Evolutionary conservation across 1,284 basidiomycete species (phyloP), one percentile per base, ranked within the genome.

Genomic region (Ganoderma sinense): DNA sequence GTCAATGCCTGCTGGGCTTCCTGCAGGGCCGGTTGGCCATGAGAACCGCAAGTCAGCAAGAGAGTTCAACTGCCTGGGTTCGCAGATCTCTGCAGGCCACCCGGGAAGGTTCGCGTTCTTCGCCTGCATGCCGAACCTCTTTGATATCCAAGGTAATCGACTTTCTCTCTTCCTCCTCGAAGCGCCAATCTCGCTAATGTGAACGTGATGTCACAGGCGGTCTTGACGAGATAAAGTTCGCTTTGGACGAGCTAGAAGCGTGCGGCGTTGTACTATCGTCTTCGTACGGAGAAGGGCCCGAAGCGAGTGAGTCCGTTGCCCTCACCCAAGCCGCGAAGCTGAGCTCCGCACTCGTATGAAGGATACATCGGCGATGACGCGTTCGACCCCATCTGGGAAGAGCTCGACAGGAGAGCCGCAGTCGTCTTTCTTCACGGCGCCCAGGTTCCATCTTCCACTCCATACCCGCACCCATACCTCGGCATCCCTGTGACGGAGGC

Each of bases 381-480:
- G 16, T 93, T 88, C 74, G 87, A 91, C 70, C 82, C 85, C 11
- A 82, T 93, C 67, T 93, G 91, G 91, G 83, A 84, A 51, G 91
- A 91, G 75, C 84, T 93, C 33, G 71, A 93, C 75, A 80, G 79
- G 68, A 84, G 91, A 51, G 74, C 80, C 20, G 85, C 88, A 2
- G 84, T 89, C 33, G 88, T 93, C 29, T 91, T 93, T 75, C 80
- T 94, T 39, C 92, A 94, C 78, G 91, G 92, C 41, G 84, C 88
- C 33, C 90, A 91, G 76, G 86, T 85, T 7, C 85, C 88, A 7
- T 88, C 89, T 10, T 88, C 89, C 2, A 88, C 85, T 11, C 89
- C 90, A 8, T 85, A 84, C 70, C 91, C 91, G 5, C 85, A 91
- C 71, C 80, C 84, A 7, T 85, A 83, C 69, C 83, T 93, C 13